Evolutionary conservation across 352 stramenopile species (phyloP), one percentile per base, ranked within the genome.

Genomic region (Phytophthora crassamura): DNA sequence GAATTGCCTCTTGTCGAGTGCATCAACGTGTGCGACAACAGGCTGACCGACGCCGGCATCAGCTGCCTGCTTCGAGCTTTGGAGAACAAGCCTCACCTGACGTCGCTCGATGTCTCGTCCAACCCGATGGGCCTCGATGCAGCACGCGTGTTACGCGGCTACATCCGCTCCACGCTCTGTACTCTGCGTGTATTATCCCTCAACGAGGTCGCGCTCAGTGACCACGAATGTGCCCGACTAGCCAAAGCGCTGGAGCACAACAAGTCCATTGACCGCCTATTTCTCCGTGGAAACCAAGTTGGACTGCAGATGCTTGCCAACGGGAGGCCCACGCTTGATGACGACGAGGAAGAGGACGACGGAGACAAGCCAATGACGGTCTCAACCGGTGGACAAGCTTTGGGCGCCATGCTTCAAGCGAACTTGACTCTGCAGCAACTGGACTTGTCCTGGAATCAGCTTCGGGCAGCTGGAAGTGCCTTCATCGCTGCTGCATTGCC

Each of bases 391-490:
- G 87, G 87, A 0, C 86, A 96, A 61, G 82, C 87, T 7, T 72
- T 96, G 11, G 90, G 80, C 3, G 59, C 71, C 10, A 95, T 96
- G 88, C 75, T 97, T 12, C 83, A 78, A n/a, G 75, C 84, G 3
- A 97, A 97, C 56, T 36, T 86, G 2, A 88, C 72, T 2, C 79
- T 97, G 14, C 69, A 74, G 36, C 63, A 82, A 5, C 66, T 97
- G 4, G 84, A 95, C 60, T 38, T 97, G n/a, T 90, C 82, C 25
- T 97, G 90, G 90, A 97, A 97, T 56, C 75, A 84, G 41, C 62
- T 97, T 5, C 82, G 78, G 7, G 64, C 80, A 28, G 57, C 43
- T 20, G 82, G 71, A 16, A 56, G 41, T 5, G 40, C 60, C 2
- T 78, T 77, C n/a, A 88, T 93, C 5, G 78, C 74, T 3, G 67